A percentile compares a stretch with the other conserved stretches of the same genome.
Conservation (phyloP, 345 rosid genomes). For the Pistacia vera region DNA sequence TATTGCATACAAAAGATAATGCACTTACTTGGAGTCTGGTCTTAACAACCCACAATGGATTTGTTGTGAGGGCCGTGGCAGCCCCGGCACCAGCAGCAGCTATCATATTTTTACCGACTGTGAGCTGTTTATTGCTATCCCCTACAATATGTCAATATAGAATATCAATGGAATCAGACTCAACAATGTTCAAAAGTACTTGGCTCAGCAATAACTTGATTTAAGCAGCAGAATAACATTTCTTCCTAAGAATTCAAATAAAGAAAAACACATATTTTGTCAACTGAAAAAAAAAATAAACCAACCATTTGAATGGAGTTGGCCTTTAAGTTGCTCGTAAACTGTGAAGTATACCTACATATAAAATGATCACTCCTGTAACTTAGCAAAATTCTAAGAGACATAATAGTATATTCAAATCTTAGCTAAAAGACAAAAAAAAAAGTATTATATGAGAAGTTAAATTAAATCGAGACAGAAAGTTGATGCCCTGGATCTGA, state of each 20-base stretch:
- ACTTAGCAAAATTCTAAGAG: conserved; percentile 20
- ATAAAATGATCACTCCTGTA: conserved; percentile 30
- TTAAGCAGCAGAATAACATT: not conserved
- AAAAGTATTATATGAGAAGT: not conserved
- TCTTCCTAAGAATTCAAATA: conserved; percentile 2
- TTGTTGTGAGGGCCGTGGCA: conserved; percentile 81
- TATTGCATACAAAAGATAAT: not conserved
- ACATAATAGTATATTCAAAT: conserved; percentile 9
- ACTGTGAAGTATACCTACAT: conserved; percentile 88
- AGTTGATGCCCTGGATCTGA: not conserved
- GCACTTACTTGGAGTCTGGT: conserved; percentile 87
- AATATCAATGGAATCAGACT: conserved; percentile 15
- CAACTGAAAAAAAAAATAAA: conserved; percentile 21
- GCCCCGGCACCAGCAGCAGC: conserved; percentile 98
- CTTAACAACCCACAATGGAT: conserved; percentile 99
- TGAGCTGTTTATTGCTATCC: conserved; percentile 45
- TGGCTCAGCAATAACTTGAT: not conserved
- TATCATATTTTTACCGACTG: conserved; percentile 74
- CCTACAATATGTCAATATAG: conserved; percentile 36
- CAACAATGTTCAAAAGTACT: not conserved
- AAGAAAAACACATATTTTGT: conserved; percentile 2
- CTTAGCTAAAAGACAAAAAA: not conserved
- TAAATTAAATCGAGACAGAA: not conserved
- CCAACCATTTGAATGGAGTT: conserved; percentile 75
- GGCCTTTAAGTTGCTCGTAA: conserved; percentile 71